Evolutionary conservation across 306 rosid genomes (phyloP).

Genomic region (Vigna nakashimae): DNA sequence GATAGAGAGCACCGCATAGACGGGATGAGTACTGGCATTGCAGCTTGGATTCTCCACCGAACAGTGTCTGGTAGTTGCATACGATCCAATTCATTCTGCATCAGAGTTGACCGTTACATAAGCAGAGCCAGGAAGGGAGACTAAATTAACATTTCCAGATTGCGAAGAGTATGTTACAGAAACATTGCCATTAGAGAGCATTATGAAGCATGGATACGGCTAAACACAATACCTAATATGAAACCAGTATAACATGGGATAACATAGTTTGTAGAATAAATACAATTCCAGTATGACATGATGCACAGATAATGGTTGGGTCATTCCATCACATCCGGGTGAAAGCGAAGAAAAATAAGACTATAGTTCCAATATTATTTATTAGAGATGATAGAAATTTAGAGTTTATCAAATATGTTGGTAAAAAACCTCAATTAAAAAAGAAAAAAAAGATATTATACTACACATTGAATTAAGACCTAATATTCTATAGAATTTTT

Average conservation of each 20-base stretch:
- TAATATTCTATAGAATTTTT: neutral
- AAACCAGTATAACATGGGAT: neutral
- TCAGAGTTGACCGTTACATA: constrained; percentile 34
- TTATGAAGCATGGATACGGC: neutral
- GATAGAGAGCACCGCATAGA: constrained; percentile 61
- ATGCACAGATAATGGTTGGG: neutral
- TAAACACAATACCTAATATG: neutral
- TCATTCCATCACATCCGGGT: constrained; percentile 1
- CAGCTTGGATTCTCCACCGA: constrained; percentile 90
- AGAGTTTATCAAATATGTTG: too few species aligned
- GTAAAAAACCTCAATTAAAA: too few species aligned
- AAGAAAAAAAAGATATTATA: too few species aligned
- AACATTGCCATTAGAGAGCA: neutral
- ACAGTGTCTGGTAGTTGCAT: constrained; percentile 85
- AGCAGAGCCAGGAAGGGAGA: neutral
- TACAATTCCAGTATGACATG: too few species aligned
- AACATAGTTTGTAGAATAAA: neutral
- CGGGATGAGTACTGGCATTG: constrained; percentile 79
- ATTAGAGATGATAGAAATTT: too few species aligned
- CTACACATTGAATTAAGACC: neutral
- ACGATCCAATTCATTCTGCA: constrained; percentile 76
- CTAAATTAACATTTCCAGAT: constrained; percentile 2
- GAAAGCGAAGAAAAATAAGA: too few species aligned
- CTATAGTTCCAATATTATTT: too few species aligned
- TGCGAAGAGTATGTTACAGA: too few species aligned